Evolutionary conservation across 75 land plant genomes (phyloP), one percentile per base, ranked within the genome.

Genomic region (Adiantum capillusveneris): DNA sequence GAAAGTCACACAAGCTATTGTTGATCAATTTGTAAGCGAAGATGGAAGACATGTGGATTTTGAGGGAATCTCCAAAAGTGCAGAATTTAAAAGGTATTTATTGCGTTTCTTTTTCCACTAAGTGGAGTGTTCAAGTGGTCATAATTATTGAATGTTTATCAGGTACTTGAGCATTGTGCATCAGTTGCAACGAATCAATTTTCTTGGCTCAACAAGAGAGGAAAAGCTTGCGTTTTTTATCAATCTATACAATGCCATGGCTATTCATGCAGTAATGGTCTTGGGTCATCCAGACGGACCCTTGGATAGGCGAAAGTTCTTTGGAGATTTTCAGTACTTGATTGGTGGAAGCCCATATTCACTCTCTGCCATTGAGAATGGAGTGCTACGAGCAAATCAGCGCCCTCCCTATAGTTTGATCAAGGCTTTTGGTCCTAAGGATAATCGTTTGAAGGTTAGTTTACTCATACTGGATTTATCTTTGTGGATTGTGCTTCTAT

Each of bases 161-260:
- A 86, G 90, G 64, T 87, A 87, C 46, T 65, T 75, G 20, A 87
- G 78, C 28, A 37, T 81, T 37, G 64, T 63, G 12, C 59, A 73
- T 26, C 84, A 84, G 9, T 82, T 87, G 59, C 92, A 87, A 11
- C 53, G 92, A 27, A 54, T 87, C 22, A 65, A 87, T 68, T 21
- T 87, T 14, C 31, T 28, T 17, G 22, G 53, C 16, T 75, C 84
- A 36, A 62, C 82, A 18, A 29, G 51, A 21, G 58, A 78, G 29
- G 80, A 84, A 67, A 75, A 44, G 58, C 56, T 79, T 6, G 73
- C 82, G 1, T 84, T 87, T 65, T 87, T 87, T 67, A 20, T 84
- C 36, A 87, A 87, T 66, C 48, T 87, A 17, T 69, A 87, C 69
- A 87, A 87, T 52, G 81, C 81, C 31, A 80, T 87, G 87, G 84